Base-by-base conservation (phyloP, 768 basidiomycete genomes). In the Pleurotus tuber-regium region DNA sequence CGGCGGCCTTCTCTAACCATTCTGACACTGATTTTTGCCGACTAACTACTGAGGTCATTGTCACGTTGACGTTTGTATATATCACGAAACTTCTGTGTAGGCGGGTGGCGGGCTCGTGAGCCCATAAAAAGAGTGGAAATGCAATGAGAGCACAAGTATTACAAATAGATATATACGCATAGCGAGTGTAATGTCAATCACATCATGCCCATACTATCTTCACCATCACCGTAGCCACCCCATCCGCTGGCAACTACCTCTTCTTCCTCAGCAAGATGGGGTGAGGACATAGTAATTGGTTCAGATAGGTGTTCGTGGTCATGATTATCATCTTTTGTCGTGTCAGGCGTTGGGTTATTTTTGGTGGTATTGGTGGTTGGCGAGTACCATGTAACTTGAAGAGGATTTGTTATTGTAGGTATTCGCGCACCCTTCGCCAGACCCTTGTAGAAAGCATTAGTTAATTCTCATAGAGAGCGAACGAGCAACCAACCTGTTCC, bases 141-240 rank as follows among this genome's bases (percentile, higher is more conserved):
- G 46, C n/a, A 21, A 28, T 16, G 25, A 16, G 19, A 48, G 14
- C 29, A 19, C 21, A 19, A 48, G 23, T 48, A 35, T 24, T 48
- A 48, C 31, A 48, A 36, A 46, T 46, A 46, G 25, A 33, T 47
- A 48, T 24, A 36, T 48, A 48, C 5, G 31, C 41, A 10, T 19
- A 18, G 26, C 23, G 21, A 9, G 30, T 9, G 12, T 10, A 18
- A 21, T 31, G 35, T 28, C 23, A 21, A 42, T 69, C 61, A 77
- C 39, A 82, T 60, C 79, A 89, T 83, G 33, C 87, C 86, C 84
- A 89, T 89, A 39, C 80, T 83, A 60, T 89, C 84, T 57, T 81
- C 86, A 49, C 79, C 86, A 44, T 84, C 82, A 35, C 74, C 81
- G 21, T 77, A 78, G 47, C 75, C 83, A n/a, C 86, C 87, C 87